phyloP scores from a whole-genome alignment of 257 asterid species.

The Salvia hispanica region DNA sequence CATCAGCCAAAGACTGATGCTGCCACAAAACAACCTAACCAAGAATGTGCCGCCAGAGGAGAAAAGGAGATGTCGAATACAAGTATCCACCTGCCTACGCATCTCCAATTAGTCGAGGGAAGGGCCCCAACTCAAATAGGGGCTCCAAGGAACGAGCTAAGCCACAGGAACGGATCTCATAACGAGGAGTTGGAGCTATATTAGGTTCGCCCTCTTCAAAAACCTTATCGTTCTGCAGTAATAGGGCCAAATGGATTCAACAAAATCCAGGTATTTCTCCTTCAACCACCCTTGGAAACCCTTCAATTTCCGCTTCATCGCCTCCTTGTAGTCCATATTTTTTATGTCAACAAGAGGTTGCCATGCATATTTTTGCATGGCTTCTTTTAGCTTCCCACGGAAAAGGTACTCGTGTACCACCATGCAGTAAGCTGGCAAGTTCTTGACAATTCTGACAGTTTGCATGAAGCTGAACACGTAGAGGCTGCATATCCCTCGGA shows the following conservation, averaged over 20 bases:
- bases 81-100: constrained; percentile 17
- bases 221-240: constrained; percentile 82
- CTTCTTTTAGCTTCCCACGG: constrained; percentile 68
- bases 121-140: constrained; percentile 42
- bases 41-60: constrained; percentile 19
- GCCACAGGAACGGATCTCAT: constrained; percentile 17
- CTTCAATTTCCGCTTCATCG: constrained; percentile 41
- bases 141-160: constrained; percentile 26
- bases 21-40: constrained; percentile 16
- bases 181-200: constrained; percentile 39
- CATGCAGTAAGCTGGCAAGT: constrained; percentile 55
- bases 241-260: constrained; percentile 85
- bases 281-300: constrained; percentile 46
- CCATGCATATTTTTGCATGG: constrained; percentile 42
- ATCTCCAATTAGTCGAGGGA: constrained; percentile 23
- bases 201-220: constrained; percentile 76
- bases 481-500: constrained; percentile 54
- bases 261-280: constrained; percentile 74
- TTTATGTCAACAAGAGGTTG: constrained; percentile 61
- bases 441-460: constrained; percentile 56
- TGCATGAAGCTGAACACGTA: constrained; percentile 73
- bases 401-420: constrained; percentile 42
- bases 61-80: constrained; percentile 21
- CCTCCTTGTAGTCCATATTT: constrained; percentile 51
- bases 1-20: constrained; percentile 10